These are phyloP conservation scores for Beauveria australis DNA, from an alignment of 2,329 filamentous ascomycete species.

Conservation along the genomic window DNA sequence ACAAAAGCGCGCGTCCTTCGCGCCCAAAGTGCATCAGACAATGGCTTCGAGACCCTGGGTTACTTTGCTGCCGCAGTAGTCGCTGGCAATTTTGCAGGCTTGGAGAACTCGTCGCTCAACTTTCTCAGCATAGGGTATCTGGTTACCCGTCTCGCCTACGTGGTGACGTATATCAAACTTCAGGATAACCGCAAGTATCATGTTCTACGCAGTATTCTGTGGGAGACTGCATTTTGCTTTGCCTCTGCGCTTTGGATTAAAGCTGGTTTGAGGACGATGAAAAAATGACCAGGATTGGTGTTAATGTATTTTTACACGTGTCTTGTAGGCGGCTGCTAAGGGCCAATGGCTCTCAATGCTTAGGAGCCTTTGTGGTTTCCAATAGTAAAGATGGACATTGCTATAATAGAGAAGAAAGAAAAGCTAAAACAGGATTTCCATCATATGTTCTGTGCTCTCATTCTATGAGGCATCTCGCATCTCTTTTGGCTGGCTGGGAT, in stretches of 20 bases:
- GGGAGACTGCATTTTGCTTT: conserved; percentile 15
- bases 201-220: conserved; percentile 24
- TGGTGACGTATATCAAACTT: conserved; percentile 27
- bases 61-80: conserved; percentile 27
- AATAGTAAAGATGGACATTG: no score
- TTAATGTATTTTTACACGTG: neutral
- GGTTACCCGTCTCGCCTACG: conserved; percentile 24
- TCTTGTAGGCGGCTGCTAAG: neutral
- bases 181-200: conserved; percentile 29
- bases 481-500: neutral
- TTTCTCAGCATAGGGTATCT: conserved; percentile 25
- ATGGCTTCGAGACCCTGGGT: conserved; percentile 28
- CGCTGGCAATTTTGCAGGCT: conserved; percentile 28
- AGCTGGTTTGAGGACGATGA: neutral
- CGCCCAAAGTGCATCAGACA: conserved; percentile 34
- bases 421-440: neutral
- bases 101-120: conserved; percentile 25
- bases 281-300: neutral
- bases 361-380: no score
- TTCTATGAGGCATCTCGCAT: neutral
- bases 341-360: no score
- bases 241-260: neutral
- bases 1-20: conserved; percentile 45
- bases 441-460: no score
- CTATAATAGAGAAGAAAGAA: neutral